These are phyloP conservation scores for Emergomyces pasteurianus DNA, from an alignment of 2,329 filamentous ascomycete species.

Conservation along the genomic window DNA sequence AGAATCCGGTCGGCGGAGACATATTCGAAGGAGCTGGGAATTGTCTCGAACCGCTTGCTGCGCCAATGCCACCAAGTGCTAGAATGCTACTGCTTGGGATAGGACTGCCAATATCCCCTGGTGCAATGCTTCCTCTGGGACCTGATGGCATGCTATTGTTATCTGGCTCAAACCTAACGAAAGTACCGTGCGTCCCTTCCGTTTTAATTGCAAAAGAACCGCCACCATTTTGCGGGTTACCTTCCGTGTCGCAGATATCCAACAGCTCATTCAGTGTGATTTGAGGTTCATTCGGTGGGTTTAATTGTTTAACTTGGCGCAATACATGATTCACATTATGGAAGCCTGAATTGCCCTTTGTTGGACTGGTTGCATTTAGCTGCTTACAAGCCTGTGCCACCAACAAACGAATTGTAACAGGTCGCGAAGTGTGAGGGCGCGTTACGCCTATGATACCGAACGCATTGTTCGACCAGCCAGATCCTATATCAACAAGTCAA, in stretches of 20 bases:
- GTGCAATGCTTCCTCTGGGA: conserved; percentile 34
- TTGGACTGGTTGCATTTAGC: conserved; percentile 33
- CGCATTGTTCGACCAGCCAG: conserved; percentile 36
- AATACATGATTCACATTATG: conserved; percentile 55
- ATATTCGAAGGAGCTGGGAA: conserved; percentile 16
- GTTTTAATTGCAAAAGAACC: conserved; percentile 67
- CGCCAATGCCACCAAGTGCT: conserved; percentile 27
- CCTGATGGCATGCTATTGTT: conserved; percentile 33
- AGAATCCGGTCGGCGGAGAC: conserved; percentile 27
- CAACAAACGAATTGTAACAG: conserved; percentile 58
- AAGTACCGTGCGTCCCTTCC: conserved; percentile 31
- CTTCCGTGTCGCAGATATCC: conserved; percentile 81
- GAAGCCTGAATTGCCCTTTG: conserved; percentile 47
- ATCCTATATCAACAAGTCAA: conserved; percentile 21
- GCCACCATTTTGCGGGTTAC: conserved; percentile 73
- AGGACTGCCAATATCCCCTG: conserved; percentile 61
- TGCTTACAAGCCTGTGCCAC: conserved; percentile 68
- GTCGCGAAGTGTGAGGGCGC: conserved; percentile 48
- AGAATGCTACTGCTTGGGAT: conserved; percentile 36
- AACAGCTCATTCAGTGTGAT: conserved; percentile 58
- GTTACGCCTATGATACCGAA: conserved; percentile 39
- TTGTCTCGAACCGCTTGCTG: conserved; percentile 23
- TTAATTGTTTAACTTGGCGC: conserved; percentile 50
- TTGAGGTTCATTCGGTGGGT: conserved; percentile 44
- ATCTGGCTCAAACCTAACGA: conserved; percentile 43